These are phyloP conservation scores for Cytospora piceae DNA, from an alignment of 2,329 filamentous ascomycete genomes.

Conservation along the genomic window DNA sequence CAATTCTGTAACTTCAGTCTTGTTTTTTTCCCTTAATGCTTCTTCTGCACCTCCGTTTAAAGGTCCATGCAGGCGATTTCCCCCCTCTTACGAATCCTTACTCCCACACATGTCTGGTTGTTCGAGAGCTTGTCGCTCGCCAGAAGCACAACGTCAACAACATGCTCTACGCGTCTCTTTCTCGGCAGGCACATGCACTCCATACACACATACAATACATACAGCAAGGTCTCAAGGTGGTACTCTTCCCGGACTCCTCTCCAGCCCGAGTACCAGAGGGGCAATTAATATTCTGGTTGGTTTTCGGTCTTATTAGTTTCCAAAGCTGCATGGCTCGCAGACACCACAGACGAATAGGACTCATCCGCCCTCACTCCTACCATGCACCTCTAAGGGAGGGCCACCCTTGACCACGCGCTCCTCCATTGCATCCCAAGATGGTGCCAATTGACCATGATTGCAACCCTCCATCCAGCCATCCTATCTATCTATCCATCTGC, in stretches of 20 bases:
- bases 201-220: not conserved
- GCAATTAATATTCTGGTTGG: too few relatives aligned
- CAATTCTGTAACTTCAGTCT: too few relatives aligned
- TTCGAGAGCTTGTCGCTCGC: too few relatives aligned
- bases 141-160: too few relatives aligned
- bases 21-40: too few relatives aligned
- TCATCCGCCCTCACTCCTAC: conserved; percentile 1
- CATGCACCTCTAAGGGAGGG: conserved; percentile 5
- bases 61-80: too few relatives aligned
- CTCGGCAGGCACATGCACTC: not conserved
- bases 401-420: conserved; percentile 3
- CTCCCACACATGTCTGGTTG: too few relatives aligned
- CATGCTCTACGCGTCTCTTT: too few relatives aligned
- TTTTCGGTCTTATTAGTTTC: not conserved
- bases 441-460: not conserved
- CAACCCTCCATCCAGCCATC: not conserved
- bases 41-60: too few relatives aligned
- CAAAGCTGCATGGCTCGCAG: conserved; percentile 21
- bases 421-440: conserved; percentile 2
- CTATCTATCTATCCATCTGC: not conserved
- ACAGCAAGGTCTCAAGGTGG: not conserved
- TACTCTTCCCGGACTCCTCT: not conserved
- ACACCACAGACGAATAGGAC: conserved; percentile 9
- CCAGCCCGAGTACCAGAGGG: too few relatives aligned
- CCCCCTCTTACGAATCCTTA: too few relatives aligned